These are phyloP conservation scores for Hyaloscypha bicolor DNA, from an alignment of 495 filamentous ascomycete genomes.

Conservation along the genomic window DNA sequence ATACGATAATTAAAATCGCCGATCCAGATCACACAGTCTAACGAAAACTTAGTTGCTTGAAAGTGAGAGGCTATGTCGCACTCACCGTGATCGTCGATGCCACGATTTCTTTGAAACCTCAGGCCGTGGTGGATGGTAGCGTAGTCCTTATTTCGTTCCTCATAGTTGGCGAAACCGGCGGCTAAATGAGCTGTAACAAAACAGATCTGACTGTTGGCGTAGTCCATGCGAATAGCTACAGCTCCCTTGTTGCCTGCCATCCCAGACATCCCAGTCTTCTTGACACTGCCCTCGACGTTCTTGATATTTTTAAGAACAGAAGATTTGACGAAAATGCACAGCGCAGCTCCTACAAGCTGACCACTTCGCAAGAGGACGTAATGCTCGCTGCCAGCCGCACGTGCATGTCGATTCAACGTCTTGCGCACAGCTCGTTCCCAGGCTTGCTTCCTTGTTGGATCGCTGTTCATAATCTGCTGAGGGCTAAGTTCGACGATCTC, in stretches of 20 bases:
- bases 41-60: background rate
- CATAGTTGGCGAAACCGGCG: conserved; percentile 95
- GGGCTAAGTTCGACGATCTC: conserved; percentile 97
- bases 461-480: conserved; percentile 98
- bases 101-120: conserved; percentile 84
- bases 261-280: conserved; percentile 97
- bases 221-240: conserved; percentile 95
- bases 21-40: conserved; percentile 87
- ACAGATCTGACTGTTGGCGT: conserved; percentile 88
- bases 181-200: conserved; percentile 97
- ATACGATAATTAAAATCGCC: conserved; percentile 99
- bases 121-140: conserved; percentile 82
- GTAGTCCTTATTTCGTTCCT: conserved; percentile 93
- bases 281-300: conserved; percentile 93
- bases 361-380: conserved; percentile 91
- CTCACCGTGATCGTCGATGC: conserved; percentile 80
- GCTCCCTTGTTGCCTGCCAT: conserved; percentile 99
- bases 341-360: conserved; percentile 90
- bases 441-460: conserved; percentile 77
- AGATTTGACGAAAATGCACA: conserved; percentile 86
- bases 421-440: conserved; percentile 85
- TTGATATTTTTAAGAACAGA: conserved; percentile 79
- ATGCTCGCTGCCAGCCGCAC: conserved; percentile 61
- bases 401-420: conserved; percentile 73
- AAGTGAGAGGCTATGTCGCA: background rate